Base-by-base conservation (phyloP, 371 early-diverging fungal species). In the Lichtheimia corymbifera region DNA sequence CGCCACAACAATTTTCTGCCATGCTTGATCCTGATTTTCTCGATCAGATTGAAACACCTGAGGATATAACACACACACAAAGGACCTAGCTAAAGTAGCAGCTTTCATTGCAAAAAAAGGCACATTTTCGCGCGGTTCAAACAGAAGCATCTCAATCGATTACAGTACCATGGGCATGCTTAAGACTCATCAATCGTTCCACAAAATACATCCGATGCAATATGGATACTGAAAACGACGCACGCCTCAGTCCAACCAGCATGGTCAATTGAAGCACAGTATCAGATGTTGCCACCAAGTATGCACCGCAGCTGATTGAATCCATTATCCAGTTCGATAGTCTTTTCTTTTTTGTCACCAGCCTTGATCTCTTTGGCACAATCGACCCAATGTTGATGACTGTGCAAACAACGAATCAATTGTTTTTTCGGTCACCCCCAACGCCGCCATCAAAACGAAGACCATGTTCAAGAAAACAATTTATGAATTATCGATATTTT, bases 221-320 rank as follows among this genome's bases (percentile, higher is more conserved):
- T 44, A 44, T 44, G 44, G 7, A 44, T 44, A 44, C 44, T 44
- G 44, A 44, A 44, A 44, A 44, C 44, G 44, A 44, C 44, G 7
- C 44, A 44, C 44, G 44, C 44, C 44, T 44, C 44, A 44, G 44
- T 44, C 44, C 44, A 44, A 44, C 44, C 44, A 44, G 44, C 44
- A 44, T 17, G 2, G 44, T 44, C 44, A 44, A 44, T 44, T 7
- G 44, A 44, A 44, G 17, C 44, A 44, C 44, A 44, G 44, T 7
- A 44, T 44, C 7, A 44, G 44, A 44, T 44, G 44, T 44, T 4
- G 44, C 44, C 44, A 44, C 44, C 17, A 44, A 44, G 44, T 44
- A 44, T 44, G 44, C 44, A 44, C 44, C 44, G 7, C 44, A 44
- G 44, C 44, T 44, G 2, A 44, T 44, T 44, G 44, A 44, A 44